Evolutionary conservation across 495 filamentous ascomycete genomes (phyloP), one percentile per base, ranked within the genome.

Genomic region (Podospora tetraspora): DNA sequence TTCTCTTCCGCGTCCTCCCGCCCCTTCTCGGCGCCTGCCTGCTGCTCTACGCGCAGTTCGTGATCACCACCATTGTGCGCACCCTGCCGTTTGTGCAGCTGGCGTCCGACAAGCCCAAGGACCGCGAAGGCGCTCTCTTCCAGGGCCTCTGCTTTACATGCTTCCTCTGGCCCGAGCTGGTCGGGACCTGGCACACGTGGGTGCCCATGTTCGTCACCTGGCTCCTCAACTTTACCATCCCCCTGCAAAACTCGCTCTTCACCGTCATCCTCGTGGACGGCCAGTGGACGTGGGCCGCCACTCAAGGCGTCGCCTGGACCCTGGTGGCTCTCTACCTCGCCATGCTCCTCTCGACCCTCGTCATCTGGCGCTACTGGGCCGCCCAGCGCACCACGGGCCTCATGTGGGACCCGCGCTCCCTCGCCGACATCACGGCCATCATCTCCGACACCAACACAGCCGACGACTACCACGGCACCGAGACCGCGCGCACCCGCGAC

Each of bases 1-100:
- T 97, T 76, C 79, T 96, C 64, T 91, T 96, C 75, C 85, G 92
- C 67, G 92, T 93, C 73, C 75, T 97, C 8, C 93, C 93, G 4
- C 92, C 91, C 66, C 80, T 96, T 1, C 69, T 95, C n/a, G 92
- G 88, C 3, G 85, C 86, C 1, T 69, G 88, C n/a, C 78, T 96
- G 19, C 79, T 94, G 27, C 74, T 97, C 12, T 94, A 90, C 82
- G 85, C 89, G 0, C 85, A 95, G 70, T 86, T 89, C 63, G 78
- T 97, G 61, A 85, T 93, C 72, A 83, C 85, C 1, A 89, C 93
- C 19, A 82, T 92, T n/a, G 88, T 90, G 70, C 90, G 93, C 67
- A 85, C 89, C 24, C 80, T 91, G 70, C 93, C 93, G 4, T 96
- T 94, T 79, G 85, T 86, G 13, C 84, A 85, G 13, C 87, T 97